These are phyloP conservation scores for Heliocybe sulcata DNA, from an alignment of 1,284 basidiomycete species.

Conservation along the genomic window DNA sequence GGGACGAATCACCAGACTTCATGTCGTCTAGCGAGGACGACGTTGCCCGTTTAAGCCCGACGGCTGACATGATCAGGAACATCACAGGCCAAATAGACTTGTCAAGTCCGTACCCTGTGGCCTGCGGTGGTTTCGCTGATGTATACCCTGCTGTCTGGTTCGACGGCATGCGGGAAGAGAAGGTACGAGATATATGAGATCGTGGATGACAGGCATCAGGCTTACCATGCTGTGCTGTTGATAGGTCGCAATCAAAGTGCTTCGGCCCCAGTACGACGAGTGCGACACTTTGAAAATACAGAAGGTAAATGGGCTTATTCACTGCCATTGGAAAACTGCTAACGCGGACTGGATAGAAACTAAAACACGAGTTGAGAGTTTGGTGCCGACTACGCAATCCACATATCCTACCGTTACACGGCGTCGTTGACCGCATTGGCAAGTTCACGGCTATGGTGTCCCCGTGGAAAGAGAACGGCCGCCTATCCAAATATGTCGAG, in stretches of 20 bases:
- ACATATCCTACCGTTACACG: constrained; percentile 32
- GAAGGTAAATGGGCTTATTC: constrained; percentile 23
- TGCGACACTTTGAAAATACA: constrained; percentile 21
- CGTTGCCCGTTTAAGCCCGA: no score
- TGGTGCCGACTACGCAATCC: constrained; percentile 33
- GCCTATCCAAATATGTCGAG: constrained; percentile 35
- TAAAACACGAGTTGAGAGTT: constrained; percentile 30
- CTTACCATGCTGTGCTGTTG: constrained; percentile 1
- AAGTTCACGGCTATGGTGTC: constrained; percentile 35
- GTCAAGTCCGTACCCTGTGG: constrained; percentile 26
- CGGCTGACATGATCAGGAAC: constrained; percentile 15
- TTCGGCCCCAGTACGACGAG: constrained; percentile 25
- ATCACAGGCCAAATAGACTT: constrained; percentile 27
- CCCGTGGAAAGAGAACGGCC: constrained; percentile 41
- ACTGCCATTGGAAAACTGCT: no score
- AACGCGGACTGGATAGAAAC: no score
- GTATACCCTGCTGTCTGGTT: constrained; percentile 32
- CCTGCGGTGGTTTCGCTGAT: constrained; percentile 37
- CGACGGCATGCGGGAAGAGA: background rate
- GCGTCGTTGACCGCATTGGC: constrained; percentile 31
- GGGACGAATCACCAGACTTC: no score
- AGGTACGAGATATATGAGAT: no score
- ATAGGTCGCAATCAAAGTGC: constrained; percentile 36
- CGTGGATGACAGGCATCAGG: constrained; percentile 5
- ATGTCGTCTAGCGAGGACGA: no score